These are phyloP conservation scores for Allomyces macrogynus DNA, from an alignment of 192 early-diverging fungal species.

Conservation along the genomic window DNA sequence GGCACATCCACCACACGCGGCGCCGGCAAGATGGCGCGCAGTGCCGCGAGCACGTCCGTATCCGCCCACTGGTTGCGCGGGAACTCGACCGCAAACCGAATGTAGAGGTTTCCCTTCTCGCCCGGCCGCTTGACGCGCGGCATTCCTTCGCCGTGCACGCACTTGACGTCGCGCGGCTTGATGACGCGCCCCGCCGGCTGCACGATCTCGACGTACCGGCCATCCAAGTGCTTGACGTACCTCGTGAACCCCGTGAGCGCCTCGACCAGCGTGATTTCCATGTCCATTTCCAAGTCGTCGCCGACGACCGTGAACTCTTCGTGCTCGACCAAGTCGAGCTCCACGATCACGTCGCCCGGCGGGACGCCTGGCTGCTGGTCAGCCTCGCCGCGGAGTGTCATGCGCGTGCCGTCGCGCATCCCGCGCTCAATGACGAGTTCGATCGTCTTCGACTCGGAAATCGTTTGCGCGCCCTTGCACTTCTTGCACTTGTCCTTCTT, in stretches of 20 bases:
- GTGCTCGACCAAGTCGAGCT: conserved; percentile 67
- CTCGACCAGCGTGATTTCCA: conserved; percentile 67
- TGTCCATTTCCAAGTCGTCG: conserved; percentile 56
- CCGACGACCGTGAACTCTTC: conserved; percentile 56
- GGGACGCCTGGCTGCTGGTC: conserved; percentile 83
- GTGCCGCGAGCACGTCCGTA: conserved; percentile 8
- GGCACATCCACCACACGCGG: conserved; percentile 6
- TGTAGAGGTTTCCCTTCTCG: conserved; percentile 71
- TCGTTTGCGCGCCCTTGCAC: conserved; percentile 75
- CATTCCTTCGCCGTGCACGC: conserved; percentile 82
- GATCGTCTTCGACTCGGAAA: conserved; percentile 69
- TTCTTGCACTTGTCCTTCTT: conserved; percentile 78
- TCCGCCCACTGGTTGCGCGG: conserved; percentile 22
- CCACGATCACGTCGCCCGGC: conserved; percentile 82
- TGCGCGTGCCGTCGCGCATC: conserved; percentile 73
- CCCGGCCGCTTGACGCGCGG: conserved; percentile 45
- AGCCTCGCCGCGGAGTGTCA: conserved; percentile 77
- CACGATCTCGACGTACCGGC: conserved; percentile 59
- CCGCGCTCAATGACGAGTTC: conserved; percentile 89
- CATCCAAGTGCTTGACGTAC: conserved; percentile 66
- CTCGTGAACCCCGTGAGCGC: conserved; percentile 77
- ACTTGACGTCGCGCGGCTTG: conserved; percentile 68
- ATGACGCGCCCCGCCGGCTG: conserved; percentile 70
- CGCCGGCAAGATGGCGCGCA: conserved; percentile 3
- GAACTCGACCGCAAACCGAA: conserved; percentile 74